Conservation (phyloP, 352 stramenopile species). For the Saprolegnia diclina region DNA sequence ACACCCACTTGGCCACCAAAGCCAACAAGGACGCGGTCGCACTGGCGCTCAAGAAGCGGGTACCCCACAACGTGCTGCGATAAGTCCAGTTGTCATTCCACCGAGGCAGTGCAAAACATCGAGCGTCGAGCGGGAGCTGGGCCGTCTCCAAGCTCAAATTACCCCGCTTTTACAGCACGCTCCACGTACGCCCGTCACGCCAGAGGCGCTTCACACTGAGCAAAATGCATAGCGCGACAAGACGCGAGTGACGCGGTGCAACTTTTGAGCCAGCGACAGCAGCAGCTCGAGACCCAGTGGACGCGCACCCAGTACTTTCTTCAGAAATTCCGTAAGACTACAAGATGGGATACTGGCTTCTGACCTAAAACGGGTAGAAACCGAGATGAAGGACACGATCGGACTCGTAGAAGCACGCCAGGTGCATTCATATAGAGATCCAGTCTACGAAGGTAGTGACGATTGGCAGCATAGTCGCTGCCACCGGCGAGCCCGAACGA, state of each 20-base stretch:
- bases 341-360: not conserved
- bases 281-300: constrained; percentile 10
- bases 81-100: too few relatives aligned
- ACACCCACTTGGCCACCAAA: not conserved
- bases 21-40: not conserved
- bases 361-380: not conserved
- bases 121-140: constrained; percentile 5
- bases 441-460: not conserved
- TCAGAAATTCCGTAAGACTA: not conserved
- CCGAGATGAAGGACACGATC: not conserved
- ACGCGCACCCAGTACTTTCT: constrained; percentile 9
- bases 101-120: not conserved
- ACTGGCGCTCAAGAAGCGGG: constrained; percentile 8
- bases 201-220: too few relatives aligned
- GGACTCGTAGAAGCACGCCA: not conserved
- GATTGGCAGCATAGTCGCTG: not conserved
- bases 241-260: not conserved
- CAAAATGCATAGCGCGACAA: not conserved
- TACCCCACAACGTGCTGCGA: too few relatives aligned
- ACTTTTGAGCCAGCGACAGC: not conserved
- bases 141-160: not conserved
- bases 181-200: not conserved
- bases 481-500: not conserved
- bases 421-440: not conserved
- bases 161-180: not conserved